Percentiles rank a stretch among this genome's conserved stretches.
phyloP scores from a whole-genome alignment of 768 basidiomycete species.

The Termitomyces bulborhizus region DNA sequence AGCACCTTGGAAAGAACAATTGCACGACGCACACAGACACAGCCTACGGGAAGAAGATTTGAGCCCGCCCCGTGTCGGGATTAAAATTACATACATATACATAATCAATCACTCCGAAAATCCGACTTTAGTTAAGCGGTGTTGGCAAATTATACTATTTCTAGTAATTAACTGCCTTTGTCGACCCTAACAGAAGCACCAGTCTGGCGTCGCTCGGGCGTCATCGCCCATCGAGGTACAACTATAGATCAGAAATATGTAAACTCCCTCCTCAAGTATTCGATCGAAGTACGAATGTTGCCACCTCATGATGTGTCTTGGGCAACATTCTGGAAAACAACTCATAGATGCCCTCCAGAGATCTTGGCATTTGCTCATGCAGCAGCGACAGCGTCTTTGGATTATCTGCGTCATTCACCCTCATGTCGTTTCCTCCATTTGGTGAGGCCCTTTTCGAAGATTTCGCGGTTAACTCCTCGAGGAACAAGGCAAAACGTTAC shows the following conservation, averaged over 20 bases:
- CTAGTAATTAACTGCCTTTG: background rate
- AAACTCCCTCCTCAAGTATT: no score
- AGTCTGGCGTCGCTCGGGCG: no score
- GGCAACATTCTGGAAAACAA: no score
- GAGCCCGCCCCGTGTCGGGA: background rate
- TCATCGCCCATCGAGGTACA: no score
- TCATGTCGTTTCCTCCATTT: constrained; percentile 58
- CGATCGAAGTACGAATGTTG: no score
- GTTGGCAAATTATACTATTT: background rate
- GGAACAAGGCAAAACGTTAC: constrained; percentile 78
- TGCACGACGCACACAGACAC: no score
- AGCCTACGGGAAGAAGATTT: background rate
- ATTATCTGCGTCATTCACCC: background rate
- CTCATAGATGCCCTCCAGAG: background rate
- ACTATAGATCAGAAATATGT: no score
- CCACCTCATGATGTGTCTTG: no score
- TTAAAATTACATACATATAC: background rate
- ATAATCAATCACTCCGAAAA: background rate
- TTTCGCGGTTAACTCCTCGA: constrained; percentile 50
- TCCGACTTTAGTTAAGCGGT: background rate
- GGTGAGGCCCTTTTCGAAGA: constrained; percentile 65
- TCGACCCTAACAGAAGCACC: background rate
- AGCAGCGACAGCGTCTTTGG: background rate
- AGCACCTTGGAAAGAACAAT: background rate
- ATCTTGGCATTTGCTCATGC: background rate